Base-by-base conservation (phyloP, 2,329 filamentous ascomycete genomes). In the Biscogniauxia mediterranea region DNA sequence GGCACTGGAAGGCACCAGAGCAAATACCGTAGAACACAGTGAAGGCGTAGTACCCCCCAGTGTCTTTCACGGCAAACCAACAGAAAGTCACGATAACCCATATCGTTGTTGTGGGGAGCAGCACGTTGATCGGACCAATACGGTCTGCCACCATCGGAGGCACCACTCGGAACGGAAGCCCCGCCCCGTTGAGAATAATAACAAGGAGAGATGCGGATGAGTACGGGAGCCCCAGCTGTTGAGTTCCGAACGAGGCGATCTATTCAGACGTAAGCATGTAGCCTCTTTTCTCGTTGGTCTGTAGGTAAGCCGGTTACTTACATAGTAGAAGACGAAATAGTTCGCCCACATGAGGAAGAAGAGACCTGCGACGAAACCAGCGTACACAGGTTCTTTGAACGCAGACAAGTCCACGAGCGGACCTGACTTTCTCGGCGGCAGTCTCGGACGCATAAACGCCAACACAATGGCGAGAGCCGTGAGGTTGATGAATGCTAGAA, bases 381-480 rank as follows among this genome's bases (percentile, higher is more conserved):
- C 25, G 50, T 74, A 80, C 0, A 75, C 68, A 0, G 67, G 59
- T 15, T 74, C 73, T 26, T 68, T 70, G 58, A 74, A 72, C 2
- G 72, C 72, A 17, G 66, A 32, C 11, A 70, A 60, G n/a, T 75
- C 73, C 28, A 75, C 58, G 21, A 74, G 51, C 8, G 71, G 70
- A 1, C 72, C 71, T 1, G 72, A 74, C 56, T 69, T 72, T 21
- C 73, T 66, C 6, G 73, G 73, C 15, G 71, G 72, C 7, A 75
- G 62, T 5, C 72, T 69, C 7, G 73, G 69, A 7, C 71, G 65
- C 72, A 75, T 72, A 58, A 75, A 74, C 9, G 63, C 55, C 4
- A 73, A 57, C 15, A 69, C 94, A 64, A 97, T 87, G 26, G 96
- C 88, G 54, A 98, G 88, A 25, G 91, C 92, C 0, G 90, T 92